These are phyloP conservation scores for Citrullus amarus DNA, from an alignment of 306 rosid genomes.

Conservation along the genomic window DNA sequence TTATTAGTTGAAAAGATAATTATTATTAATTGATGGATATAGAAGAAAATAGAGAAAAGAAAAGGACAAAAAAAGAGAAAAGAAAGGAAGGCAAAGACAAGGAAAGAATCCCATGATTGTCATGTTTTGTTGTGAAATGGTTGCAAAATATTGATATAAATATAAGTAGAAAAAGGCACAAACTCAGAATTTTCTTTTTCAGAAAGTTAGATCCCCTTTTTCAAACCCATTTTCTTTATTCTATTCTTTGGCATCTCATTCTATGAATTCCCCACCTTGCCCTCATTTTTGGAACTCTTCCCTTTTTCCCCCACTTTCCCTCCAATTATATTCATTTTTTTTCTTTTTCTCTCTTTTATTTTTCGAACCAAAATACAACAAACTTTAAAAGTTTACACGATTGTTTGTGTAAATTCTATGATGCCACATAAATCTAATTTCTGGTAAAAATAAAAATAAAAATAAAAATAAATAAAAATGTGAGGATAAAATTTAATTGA, in stretches of 20 bases:
- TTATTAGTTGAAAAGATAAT: no score
- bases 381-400: no score
- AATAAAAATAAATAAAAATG: no score
- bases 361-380: no score
- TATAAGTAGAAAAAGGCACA: neutral
- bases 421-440: no score
- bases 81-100: neutral
- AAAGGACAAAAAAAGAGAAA: neutral
- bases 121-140: neutral
- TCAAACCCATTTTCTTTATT: neutral
- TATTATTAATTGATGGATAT: no score
- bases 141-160: neutral
- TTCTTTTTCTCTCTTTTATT: no score
- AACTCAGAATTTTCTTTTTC: neutral
- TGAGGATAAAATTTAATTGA: no score
- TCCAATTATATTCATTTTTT: no score
- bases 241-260: neutral
- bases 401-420: no score
- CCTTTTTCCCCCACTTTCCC: neutral
- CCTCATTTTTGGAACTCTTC: neutral
- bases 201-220: neutral
- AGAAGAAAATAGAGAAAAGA: neutral
- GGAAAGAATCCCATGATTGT: slow-evolving; percentile 3
- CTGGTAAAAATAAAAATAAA: no score
- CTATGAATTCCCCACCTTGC: neutral